Percentiles rank a stretch among this genome's conserved stretches.
These are phyloP conservation scores for Fusarium incarnatum DNA, from an alignment of 2,329 filamentous ascomycete species.

Conservation along the genomic window DNA sequence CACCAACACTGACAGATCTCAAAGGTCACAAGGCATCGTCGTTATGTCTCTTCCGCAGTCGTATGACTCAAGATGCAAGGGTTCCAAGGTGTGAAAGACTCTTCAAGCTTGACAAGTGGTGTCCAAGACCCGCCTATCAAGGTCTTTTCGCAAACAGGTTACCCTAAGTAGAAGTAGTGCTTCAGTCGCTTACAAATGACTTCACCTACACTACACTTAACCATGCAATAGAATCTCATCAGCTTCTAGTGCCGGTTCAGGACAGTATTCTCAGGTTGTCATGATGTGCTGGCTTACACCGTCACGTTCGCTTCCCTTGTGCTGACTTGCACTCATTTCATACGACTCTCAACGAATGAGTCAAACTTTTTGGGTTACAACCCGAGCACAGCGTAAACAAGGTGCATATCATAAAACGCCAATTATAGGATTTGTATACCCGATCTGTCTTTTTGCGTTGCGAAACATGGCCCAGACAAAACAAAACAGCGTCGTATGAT, in stretches of 20 bases:
- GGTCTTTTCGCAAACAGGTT: not conserved
- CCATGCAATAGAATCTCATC: not conserved
- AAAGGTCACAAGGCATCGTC: constrained; percentile 22
- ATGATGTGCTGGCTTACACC: constrained; percentile 4
- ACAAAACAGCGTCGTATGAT: constrained; percentile 12
- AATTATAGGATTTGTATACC: not conserved
- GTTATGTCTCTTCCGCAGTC: not conserved
- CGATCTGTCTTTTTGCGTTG: not conserved
- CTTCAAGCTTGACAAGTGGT: not conserved
- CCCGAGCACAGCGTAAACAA: not conserved
- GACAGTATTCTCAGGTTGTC: not conserved
- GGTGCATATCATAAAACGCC: not conserved
- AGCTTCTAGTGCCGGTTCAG: not conserved
- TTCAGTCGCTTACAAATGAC: not conserved
- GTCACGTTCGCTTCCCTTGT: not conserved
- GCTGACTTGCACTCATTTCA: constrained; percentile 7
- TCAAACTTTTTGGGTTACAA: not conserved
- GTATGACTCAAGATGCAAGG: constrained; percentile 22
- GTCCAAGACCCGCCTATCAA: not conserved
- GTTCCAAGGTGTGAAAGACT: not conserved
- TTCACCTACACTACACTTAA: not conserved
- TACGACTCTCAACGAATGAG: not conserved
- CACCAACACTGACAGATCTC: constrained; percentile 1
- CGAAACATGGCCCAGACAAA: not conserved
- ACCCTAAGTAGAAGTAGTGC: not conserved